Evolutionary conservation across 1,284 basidiomycete genomes (phyloP).

Genomic region (Cutaneotrichosporon cavernicola): DNA sequence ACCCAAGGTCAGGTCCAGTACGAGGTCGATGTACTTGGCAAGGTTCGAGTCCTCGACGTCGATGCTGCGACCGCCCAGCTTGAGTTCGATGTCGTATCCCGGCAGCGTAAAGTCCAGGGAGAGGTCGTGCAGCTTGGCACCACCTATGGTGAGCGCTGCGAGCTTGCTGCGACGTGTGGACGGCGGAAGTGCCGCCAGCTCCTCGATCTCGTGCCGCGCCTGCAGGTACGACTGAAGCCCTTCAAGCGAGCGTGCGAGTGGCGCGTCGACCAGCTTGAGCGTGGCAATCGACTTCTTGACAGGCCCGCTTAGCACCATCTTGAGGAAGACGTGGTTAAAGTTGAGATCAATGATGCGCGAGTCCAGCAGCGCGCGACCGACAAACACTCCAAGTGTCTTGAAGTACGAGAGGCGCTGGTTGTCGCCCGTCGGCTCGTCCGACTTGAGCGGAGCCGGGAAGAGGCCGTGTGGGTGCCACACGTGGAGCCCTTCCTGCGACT

Average conservation of each 20-base stretch:
- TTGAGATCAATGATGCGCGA: constrained; percentile 95
- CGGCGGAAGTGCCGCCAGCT: constrained; percentile 41
- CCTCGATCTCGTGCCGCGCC: constrained; percentile 54
- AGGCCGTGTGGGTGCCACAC: constrained; percentile 80
- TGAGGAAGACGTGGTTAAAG: constrained; percentile 89
- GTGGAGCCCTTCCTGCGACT: constrained; percentile 62
- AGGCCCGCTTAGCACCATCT: constrained; percentile 78
- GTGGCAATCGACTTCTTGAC: constrained; percentile 79
- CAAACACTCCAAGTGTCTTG: constrained; percentile 89
- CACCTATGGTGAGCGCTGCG: constrained; percentile 57
- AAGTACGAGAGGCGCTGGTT: constrained; percentile 66
- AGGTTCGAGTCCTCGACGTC: constrained; percentile 81
- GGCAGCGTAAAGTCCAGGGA: constrained; percentile 94
- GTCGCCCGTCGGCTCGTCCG: constrained; percentile 55
- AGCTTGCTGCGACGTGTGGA: constrained; percentile 48
- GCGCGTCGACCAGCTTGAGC: constrained; percentile 75
- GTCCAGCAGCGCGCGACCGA: constrained; percentile 97
- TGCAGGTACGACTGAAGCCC: constrained; percentile 65
- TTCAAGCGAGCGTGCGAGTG: constrained; percentile 78
- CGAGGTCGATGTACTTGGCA: constrained; percentile 78
- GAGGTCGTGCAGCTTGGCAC: constrained; percentile 70
- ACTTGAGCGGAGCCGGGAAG: constrained; percentile 78
- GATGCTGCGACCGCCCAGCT: constrained; percentile 74
- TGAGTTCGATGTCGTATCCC: constrained; percentile 87
- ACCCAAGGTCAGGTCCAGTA: constrained; percentile 77